phyloP scores from a whole-genome alignment of 331 rosid species.

The Erythrophleum ivorense region DNA sequence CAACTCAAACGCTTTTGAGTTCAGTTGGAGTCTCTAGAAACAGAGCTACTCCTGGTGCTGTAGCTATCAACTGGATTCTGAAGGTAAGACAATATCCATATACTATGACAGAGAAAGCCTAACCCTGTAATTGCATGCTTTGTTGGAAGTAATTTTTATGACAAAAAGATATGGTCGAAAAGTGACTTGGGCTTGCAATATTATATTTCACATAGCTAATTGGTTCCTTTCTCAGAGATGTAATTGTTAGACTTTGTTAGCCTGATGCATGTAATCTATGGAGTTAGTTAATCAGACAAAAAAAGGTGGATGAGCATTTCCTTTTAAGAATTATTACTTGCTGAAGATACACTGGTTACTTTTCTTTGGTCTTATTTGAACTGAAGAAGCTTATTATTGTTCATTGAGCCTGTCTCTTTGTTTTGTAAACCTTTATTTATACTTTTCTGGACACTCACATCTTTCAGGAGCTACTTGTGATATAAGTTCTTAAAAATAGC shows the following conservation, averaged over 20 bases:
- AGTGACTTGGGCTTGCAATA: not conserved
- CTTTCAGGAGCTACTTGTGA: constrained; percentile 11
- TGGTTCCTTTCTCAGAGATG: not conserved
- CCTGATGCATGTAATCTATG: constrained; percentile 4
- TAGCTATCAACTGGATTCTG: constrained; percentile 98
- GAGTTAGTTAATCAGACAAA: not conserved
- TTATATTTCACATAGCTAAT: not conserved
- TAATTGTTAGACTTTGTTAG: not conserved
- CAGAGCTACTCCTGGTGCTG: constrained; percentile 81
- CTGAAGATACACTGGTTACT: not conserved
- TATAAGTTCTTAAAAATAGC: not conserved
- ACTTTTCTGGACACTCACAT: not conserved
- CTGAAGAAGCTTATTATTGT: not conserved
- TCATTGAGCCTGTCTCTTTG: not conserved
- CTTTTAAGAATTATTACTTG: not conserved
- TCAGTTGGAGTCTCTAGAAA: constrained; percentile 89
- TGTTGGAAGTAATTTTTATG: not conserved
- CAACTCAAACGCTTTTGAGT: constrained; percentile 88
- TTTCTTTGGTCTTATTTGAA: constrained; percentile 4
- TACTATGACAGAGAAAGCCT: not conserved
- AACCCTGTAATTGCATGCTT: not conserved
- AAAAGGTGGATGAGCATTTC: not conserved
- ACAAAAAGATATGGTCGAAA: not conserved
- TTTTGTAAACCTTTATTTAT: not conserved
- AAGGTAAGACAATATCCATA: constrained; percentile 54